Evolutionary conservation across 495 filamentous ascomycete genomes (phyloP).

Genomic region (Polyplosphaeria fusca): DNA sequence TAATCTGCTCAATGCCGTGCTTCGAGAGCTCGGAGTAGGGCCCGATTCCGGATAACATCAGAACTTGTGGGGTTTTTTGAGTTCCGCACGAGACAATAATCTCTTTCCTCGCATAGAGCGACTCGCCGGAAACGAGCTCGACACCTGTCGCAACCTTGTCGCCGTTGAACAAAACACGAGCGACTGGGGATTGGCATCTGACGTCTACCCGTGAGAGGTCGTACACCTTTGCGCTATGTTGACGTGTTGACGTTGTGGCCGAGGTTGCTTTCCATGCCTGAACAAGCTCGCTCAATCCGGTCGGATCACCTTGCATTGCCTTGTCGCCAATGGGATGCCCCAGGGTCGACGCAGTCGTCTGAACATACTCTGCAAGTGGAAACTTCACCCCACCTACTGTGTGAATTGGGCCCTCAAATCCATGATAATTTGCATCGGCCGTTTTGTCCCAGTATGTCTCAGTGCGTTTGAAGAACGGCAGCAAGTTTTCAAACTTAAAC

Average conservation of each 20-base stretch:
- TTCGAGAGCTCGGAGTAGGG: slow-evolving; percentile 20
- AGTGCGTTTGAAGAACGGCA: slow-evolving; percentile 34
- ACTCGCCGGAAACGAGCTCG: neutral
- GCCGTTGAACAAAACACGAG: slow-evolving; percentile 7
- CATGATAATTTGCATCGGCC: slow-evolving; percentile 30
- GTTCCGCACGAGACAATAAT: slow-evolving; percentile 12
- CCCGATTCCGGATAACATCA: slow-evolving; percentile 15
- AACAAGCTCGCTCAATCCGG: slow-evolving; percentile 3
- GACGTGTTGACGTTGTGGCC: neutral
- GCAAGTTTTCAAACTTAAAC: slow-evolving; percentile 50
- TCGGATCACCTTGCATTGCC: slow-evolving; percentile 9
- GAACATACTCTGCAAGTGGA: slow-evolving; percentile 27
- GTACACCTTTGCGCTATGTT: slow-evolving; percentile 10
- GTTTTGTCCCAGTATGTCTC: slow-evolving; percentile 27
- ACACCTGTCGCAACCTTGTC: slow-evolving; percentile 11
- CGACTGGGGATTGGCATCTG: neutral
- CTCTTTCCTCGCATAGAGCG: slow-evolving; percentile 4
- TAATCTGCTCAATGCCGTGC: slow-evolving; percentile 35
- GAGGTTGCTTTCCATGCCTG: slow-evolving; percentile 5
- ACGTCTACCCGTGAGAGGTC: slow-evolving; percentile 6
- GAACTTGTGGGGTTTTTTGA: slow-evolving; percentile 5
- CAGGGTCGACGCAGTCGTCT: neutral
- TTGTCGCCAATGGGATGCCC: slow-evolving; percentile 4
- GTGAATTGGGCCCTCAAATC: slow-evolving; percentile 35
- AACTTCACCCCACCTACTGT: slow-evolving; percentile 32